Base-by-base conservation (phyloP, 2,329 filamentous ascomycete species). In the Ploettnerulaceae sp. region DNA sequence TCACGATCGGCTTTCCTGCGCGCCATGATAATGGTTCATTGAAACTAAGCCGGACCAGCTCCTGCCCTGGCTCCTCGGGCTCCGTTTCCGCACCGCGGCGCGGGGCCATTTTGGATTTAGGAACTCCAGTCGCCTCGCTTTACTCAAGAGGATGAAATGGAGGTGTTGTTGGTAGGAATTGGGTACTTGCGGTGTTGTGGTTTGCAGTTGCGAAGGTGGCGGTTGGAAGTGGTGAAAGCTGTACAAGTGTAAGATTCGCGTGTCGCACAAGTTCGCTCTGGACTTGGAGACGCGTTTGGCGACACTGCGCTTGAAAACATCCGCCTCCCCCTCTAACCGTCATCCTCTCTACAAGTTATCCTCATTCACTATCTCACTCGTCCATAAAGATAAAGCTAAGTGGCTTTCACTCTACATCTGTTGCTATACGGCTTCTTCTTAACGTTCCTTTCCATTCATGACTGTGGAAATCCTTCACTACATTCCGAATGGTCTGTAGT, bases 21-120 rank as follows among this genome's bases (percentile, higher is more conserved):
- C 86, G 86, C 87, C 93, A 96, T 64, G 89, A 87, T 47, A 98
- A 74, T 54, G 88, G 75, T 63, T 96, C 83, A 61, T 90, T 80
- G 74, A 97, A 97, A 57, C 81, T 72, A 37, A 98, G 78, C 47
- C 66, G 69, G 33, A 67, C 66, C 14, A 67, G 62, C 47, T 68
- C 65, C 31, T 67, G 61, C 44, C 67, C 66, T 31, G 53, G 51
- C 42, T 61, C 55, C 45, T 57, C 52, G 33, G 51, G 52, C 36
- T 34, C 45, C 48, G 49, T 55, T 39, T 59, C 57, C 52, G 59
- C 60, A 59, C 56, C 55, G 51, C 61, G 59, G 57, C 63, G 61
- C 58, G 57, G 61, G 52, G 59, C 61, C 63, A 64, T 65, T 51
- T 53, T 47, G 47, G 45, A 47, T 34, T 45, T 31, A 35, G n/a